Evolutionary conservation across 1,284 basidiomycete species (phyloP), one percentile per base, ranked within the genome.

Genomic region (Leccinum subspadiceum): DNA sequence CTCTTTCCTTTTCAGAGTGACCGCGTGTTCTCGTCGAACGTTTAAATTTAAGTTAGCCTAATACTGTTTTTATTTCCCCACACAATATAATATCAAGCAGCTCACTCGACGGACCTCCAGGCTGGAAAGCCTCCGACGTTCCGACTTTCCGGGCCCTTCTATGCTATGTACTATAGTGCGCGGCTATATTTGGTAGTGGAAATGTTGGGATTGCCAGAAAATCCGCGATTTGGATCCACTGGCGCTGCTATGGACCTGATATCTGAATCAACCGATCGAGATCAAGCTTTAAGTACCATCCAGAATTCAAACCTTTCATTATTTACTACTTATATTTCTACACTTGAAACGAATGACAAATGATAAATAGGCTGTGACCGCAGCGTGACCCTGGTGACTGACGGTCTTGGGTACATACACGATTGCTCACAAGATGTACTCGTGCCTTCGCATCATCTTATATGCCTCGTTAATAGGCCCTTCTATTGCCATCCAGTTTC

Each of bases 401-500:
- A 44, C n/a, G 41, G 41, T 17, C n/a, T 53, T 53, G 52, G 8
- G 33, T 4, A 10, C 48, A n/a, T n/a, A 50, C 24, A 29, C 26
- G 33, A 46, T 31, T 44, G 35, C 22, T 26, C 50, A 54, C 17
- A 61, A 48, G 56, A 70, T 73, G 69, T 39, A 57, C 56, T 53
- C 58, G 17, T 46, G 61, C 4, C 17, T 58, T 46, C 62, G 58
- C 8, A 63, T 62, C 59, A 1, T 67, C 52, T 29, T 76, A 35
- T 69, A 59, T 60, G 69, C 51, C 41, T 64, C 78, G 41, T 66
- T 78, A 17, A 66, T 80, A 33, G 59, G 76, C 26, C 71, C 76
- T 50, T 70, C 71, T 39, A 65, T 78, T 37, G 82, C 82, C 15
- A 80, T 86, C 64, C 82, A 87, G 65, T 65, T 87, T 17, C 84